Conservation (phyloP, 768 basidiomycete species). For the Leucosporidium yakuticum region DNA sequence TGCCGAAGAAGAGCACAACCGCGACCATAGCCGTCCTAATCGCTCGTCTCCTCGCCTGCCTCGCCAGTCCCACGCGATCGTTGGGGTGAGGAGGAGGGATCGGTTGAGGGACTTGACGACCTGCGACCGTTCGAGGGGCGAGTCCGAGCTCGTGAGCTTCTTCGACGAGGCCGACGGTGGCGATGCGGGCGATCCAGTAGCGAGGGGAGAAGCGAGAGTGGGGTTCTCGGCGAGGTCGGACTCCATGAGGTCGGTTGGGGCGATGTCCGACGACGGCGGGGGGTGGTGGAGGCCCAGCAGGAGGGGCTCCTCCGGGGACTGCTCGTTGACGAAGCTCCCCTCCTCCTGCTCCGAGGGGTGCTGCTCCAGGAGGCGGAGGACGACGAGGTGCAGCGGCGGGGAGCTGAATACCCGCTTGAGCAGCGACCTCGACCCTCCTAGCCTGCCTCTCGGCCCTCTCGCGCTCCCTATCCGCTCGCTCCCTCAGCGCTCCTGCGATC, state of each 20-base stretch:
- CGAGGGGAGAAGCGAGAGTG: constrained; percentile 30
- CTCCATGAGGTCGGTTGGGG: neutral
- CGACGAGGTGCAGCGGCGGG: too few relatives aligned
- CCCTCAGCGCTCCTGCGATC: constrained; percentile 1
- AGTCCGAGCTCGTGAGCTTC: constrained; percentile 38
- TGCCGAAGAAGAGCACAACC: constrained; percentile 36
- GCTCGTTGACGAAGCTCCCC: neutral
- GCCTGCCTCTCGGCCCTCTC: neutral
- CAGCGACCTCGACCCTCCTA: neutral
- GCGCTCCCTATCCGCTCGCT: constrained; percentile 13
- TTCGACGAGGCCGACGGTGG: constrained; percentile 32
- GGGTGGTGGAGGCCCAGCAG: neutral
- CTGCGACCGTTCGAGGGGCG: constrained; percentile 24
- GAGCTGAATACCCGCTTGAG: neutral
- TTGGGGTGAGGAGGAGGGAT: neutral
- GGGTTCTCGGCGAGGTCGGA: constrained; percentile 7
- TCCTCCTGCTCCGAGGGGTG: neutral
- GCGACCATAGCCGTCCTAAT: constrained; percentile 13
- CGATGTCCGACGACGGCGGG: neutral
- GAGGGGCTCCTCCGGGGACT: neutral
- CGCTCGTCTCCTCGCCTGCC: neutral
- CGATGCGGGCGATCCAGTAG: constrained; percentile 38
- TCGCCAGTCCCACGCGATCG: neutral
- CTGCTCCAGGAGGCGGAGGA: too few relatives aligned
- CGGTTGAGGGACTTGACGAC: constrained; percentile 8